Conservation (phyloP, 2,329 filamentous ascomycete species). For the Calonectria pauciramosa region DNA sequence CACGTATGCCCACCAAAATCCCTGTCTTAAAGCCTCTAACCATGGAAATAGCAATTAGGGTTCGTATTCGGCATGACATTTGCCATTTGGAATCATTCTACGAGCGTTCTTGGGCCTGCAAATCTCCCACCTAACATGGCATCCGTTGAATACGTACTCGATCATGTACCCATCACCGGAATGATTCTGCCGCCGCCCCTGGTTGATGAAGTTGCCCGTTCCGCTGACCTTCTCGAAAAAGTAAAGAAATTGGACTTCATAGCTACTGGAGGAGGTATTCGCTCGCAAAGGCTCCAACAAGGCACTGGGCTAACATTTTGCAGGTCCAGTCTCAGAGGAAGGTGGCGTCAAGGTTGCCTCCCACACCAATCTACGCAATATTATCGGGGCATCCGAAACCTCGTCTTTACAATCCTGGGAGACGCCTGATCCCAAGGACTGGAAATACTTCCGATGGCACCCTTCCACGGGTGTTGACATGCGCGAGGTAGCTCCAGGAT, state of each 20-base stretch:
- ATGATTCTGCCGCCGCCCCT: background rate
- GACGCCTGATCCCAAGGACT: background rate
- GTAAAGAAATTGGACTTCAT: background rate
- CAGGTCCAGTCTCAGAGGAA: background rate
- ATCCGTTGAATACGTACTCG: background rate
- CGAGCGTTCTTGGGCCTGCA: background rate
- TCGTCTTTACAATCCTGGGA: background rate
- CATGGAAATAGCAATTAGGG: background rate
- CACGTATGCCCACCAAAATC: background rate
- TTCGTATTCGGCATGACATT: constrained; percentile 7
- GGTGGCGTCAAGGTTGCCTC: background rate
- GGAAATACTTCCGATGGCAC: background rate
- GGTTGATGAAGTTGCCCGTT: background rate
- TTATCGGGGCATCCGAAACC: background rate
- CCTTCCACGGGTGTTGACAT: background rate
- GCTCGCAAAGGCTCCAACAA: fast-evolving
- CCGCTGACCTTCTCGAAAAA: background rate
- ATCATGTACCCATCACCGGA: background rate
- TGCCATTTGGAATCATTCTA: constrained; percentile 1
- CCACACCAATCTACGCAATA: background rate
- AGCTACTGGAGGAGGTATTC: background rate
- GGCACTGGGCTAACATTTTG: background rate
- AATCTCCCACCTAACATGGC: background rate
- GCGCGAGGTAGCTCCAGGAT: background rate
- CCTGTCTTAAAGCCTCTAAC: background rate